phyloP scores from a whole-genome alignment of 441 rosid species.

The Populus hybrid region DNA sequence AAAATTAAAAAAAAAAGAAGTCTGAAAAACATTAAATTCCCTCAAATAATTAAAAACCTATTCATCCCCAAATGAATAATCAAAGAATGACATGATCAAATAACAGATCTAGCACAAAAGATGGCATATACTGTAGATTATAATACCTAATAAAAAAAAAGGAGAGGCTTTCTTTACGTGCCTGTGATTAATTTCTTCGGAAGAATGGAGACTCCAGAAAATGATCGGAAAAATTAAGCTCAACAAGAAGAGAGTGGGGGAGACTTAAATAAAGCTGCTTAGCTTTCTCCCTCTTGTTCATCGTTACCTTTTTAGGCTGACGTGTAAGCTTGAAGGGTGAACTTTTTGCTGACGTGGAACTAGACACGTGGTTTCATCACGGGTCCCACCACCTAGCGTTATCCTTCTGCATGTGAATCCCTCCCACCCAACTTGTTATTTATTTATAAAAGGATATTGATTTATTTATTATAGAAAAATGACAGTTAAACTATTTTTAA shows the following conservation, averaged over 20 bases:
- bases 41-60: background rate
- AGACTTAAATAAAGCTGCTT: background rate
- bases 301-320: constrained; percentile 28
- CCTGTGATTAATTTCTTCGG: background rate
- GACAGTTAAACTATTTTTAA: no score
- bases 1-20: no score
- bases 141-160: background rate
- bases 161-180: background rate
- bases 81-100: background rate
- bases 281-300: constrained; percentile 1
- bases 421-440: background rate
- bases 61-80: background rate
- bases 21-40: background rate
- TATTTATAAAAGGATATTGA: no score
- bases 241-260: background rate
- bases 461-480: no score
- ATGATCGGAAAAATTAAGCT: background rate
- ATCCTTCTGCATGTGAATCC: constrained; percentile 22
- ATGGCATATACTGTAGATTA: background rate
- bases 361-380: constrained; percentile 29
- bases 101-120: background rate
- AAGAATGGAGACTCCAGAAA: background rate
- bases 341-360: constrained; percentile 49
- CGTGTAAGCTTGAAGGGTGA: constrained; percentile 29
- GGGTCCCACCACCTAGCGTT: constrained; percentile 21